Evolutionary conservation across 345 rosid genomes (phyloP).

Genomic region (Eucalyptus marginata): DNA sequence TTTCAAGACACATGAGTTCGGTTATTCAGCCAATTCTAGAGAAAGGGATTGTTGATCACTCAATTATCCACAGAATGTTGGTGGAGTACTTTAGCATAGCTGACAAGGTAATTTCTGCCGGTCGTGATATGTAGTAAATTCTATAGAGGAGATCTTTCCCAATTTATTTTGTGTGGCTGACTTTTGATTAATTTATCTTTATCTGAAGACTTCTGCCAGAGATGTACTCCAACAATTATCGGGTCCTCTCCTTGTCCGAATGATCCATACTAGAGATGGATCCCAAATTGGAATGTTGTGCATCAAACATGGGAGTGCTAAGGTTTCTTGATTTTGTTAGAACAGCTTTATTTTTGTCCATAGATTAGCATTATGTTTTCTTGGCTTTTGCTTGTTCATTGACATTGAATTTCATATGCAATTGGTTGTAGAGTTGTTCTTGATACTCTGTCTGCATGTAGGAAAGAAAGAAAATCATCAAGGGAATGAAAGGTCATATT

Average conservation of each 20-base stretch:
- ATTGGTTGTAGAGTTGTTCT: neutral
- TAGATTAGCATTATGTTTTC: neutral
- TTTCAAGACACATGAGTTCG: constrained; percentile 59
- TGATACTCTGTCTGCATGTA: constrained; percentile 4
- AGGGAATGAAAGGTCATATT: constrained; percentile 69
- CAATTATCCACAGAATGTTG: constrained; percentile 68
- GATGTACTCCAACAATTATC: constrained; percentile 66
- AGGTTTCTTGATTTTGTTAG: constrained; percentile 32
- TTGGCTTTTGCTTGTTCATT: neutral
- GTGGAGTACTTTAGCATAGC: constrained; percentile 74
- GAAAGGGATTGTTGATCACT: constrained; percentile 90
- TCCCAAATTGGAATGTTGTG: constrained; percentile 74
- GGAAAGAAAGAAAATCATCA: constrained; percentile 92
- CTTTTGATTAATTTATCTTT: constrained; percentile 5
- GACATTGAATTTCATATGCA: neutral
- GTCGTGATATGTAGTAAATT: neutral
- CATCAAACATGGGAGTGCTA: constrained; percentile 88
- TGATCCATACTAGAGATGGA: constrained; percentile 95
- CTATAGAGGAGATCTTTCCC: neutral
- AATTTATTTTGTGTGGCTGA: neutral
- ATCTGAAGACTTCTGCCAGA: constrained; percentile 63
- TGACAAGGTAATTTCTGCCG: constrained; percentile 45
- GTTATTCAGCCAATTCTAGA: constrained; percentile 84
- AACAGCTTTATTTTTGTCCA: neutral
- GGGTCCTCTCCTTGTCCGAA: constrained; percentile 77